Base-by-base conservation (phyloP, 805 yeast species). In the Crinitomyces ghanaensis region DNA sequence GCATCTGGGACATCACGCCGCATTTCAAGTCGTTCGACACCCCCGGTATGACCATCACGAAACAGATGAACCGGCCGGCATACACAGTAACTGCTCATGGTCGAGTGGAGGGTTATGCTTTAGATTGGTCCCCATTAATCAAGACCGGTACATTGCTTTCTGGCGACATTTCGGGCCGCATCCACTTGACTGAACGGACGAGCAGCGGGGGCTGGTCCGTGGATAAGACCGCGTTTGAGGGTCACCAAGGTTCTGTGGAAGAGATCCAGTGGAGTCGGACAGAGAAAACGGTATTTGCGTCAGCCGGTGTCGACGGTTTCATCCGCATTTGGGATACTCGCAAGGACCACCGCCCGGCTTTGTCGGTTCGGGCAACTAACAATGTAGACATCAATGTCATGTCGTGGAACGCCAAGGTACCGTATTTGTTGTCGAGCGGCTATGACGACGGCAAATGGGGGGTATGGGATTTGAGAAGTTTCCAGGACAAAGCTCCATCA, bases 371-470 rank as follows among this genome's bases (percentile, higher is more conserved):
- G 36, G 97, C 95, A 0, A 74, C 94, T 9, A 8, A 25, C 9
- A 59, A 64, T 15, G 65, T 82, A 1, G 98, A 91, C 56, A 82
- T 91, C 43, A 91, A 91, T 51, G 98, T 91, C 35, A 79, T 91
- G 54, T 82, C 95, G 33, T 91, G 98, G 98, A 82, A 88, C 60
- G 72, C 70, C 41, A 80, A 81, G 53, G 78, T 86, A 44, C 77
- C 78, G 49, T 85, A 88, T 52, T 63, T 91, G 50, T 65, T 91
- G 36, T 96, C 96, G 0, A 76, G 91, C 31, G 98, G 98, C 46
- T 95, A 91, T 53, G 98, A 91, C 57, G 95, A 86, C 56, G 98
- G 98, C 43, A 62, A 75, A 19, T 91, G 97, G 95, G 85, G 93
- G 28, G 91, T 91, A 28, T 91, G 98, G 98, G 98, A 91, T 63